Conservation (phyloP, 2,329 filamentous ascomycete species). For the Anisogramma anomala region DNA sequence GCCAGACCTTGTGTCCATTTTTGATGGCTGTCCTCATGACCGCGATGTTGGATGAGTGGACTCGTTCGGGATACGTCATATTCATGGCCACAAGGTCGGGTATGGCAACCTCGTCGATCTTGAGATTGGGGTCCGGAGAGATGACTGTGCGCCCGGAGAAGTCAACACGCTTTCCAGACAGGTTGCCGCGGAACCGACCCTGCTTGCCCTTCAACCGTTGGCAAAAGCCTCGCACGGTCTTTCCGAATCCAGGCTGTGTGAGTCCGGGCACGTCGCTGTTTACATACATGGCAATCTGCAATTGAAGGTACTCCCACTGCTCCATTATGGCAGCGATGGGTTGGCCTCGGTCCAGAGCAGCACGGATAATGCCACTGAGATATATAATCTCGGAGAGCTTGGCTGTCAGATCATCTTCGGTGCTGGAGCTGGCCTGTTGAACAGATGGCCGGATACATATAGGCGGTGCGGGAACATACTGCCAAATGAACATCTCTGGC, state of each 20-base stretch:
- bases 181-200: slow-evolving; percentile 88
- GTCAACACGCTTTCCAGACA: slow-evolving; percentile 96
- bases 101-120: slow-evolving; percentile 87
- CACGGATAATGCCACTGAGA: slow-evolving; percentile 76
- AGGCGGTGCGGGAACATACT: slow-evolving; percentile 85
- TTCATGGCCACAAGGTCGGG: slow-evolving; percentile 89
- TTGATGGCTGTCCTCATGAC: slow-evolving; percentile 65
- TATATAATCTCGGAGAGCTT: slow-evolving; percentile 96
- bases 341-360: slow-evolving; percentile 71
- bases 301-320: slow-evolving; percentile 93
- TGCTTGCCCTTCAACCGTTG: slow-evolving; percentile 96
- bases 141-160: slow-evolving; percentile 97
- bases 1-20: slow-evolving; percentile 69
- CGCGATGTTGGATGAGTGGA: slow-evolving; percentile 72
- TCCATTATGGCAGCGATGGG: slow-evolving; percentile 87
- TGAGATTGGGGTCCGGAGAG: slow-evolving; percentile 87
- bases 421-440: slow-evolving; percentile 82
- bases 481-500: slow-evolving; percentile 97
- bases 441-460: slow-evolving; percentile 92
- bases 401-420: slow-evolving; percentile 91
- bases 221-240: slow-evolving; percentile 84
- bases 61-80: slow-evolving; percentile 86
- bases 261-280: slow-evolving; percentile 92
- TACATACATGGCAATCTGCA: slow-evolving; percentile 95
- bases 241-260: slow-evolving; percentile 77